phyloP scores from a whole-genome alignment of 352 stramenopile species.

The Phytophthora pinifolia region DNA sequence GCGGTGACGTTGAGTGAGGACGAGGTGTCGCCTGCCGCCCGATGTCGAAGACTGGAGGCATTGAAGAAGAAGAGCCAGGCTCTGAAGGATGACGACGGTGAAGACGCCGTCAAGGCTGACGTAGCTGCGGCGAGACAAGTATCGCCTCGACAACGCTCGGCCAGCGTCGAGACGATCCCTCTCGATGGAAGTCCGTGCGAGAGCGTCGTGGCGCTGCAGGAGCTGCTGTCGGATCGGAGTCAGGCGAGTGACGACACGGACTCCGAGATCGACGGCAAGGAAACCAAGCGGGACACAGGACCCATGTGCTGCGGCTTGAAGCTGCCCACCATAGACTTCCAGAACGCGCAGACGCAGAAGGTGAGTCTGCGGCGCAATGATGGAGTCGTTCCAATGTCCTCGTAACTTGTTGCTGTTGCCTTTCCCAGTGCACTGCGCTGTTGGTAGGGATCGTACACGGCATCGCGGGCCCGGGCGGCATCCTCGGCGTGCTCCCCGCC shows the following conservation, averaged over 20 bases:
- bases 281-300: conserved; percentile 20
- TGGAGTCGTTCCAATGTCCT: background rate
- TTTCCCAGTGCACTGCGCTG: conserved; percentile 67
- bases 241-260: conserved; percentile 24
- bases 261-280: conserved; percentile 15
- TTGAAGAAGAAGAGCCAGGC: conserved; percentile 7
- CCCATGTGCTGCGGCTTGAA: conserved; percentile 46
- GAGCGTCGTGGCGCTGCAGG: conserved; percentile 52
- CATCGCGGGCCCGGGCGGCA: conserved; percentile 76
- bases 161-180: conserved; percentile 36
- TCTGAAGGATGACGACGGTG: conserved; percentile 1
- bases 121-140: conserved; percentile 6
- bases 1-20: conserved; percentile 22
- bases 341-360: conserved; percentile 78
- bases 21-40: conserved; percentile 23
- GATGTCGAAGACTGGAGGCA: conserved; percentile 23
- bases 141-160: conserved; percentile 11
- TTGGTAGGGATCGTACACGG: conserved; percentile 90
- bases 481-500: conserved; percentile 89
- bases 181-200: conserved; percentile 52
- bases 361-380: conserved; percentile 25
- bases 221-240: conserved; percentile 40
- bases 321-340: conserved; percentile 58
- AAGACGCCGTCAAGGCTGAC: conserved; percentile 21
- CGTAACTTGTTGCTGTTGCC: conserved; percentile 9